These are phyloP conservation scores for Kwoniella botswanensis DNA, from an alignment of 768 basidiomycete genomes.

Conservation along the genomic window DNA sequence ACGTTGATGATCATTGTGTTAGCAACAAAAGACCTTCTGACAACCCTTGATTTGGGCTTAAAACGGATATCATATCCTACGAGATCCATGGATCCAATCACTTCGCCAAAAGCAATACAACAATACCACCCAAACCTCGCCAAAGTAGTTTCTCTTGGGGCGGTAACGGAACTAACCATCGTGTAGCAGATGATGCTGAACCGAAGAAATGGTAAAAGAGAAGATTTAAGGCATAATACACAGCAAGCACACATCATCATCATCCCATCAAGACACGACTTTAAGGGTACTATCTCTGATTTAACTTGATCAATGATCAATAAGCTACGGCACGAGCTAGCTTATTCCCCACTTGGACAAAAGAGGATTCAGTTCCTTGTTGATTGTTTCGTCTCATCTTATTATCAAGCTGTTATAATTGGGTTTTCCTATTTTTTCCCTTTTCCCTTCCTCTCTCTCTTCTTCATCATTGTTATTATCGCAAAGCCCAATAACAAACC, in stretches of 20 bases:
- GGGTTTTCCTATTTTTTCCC: conserved; percentile 6
- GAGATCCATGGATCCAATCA: not conserved
- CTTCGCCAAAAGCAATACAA: conserved; percentile 8
- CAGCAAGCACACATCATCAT: not conserved
- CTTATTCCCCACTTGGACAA: not conserved
- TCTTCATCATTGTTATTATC: not conserved
- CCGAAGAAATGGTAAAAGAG: not conserved
- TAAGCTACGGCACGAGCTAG: not conserved
- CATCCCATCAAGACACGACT: conserved; percentile 13
- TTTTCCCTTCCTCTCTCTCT: not conserved
- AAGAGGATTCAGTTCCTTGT: not conserved
- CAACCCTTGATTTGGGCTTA: conserved; percentile 3
- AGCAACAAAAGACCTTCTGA: not conserved
- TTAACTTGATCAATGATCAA: not conserved
- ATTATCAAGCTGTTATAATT: not conserved
- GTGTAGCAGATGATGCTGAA: not conserved
- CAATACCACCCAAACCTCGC: not conserved
- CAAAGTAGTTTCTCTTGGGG: conserved; percentile 9
- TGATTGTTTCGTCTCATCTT: not conserved
- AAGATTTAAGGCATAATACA: not conserved
- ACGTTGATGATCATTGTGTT: not conserved
- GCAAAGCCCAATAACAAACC: not conserved
- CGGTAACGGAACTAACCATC: not conserved
- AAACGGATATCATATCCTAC: not conserved
- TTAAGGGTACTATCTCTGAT: not conserved